Evolutionary conservation across 2,329 filamentous ascomycete species (phyloP).

Genomic region (Fusarium keratoplasticum): DNA sequence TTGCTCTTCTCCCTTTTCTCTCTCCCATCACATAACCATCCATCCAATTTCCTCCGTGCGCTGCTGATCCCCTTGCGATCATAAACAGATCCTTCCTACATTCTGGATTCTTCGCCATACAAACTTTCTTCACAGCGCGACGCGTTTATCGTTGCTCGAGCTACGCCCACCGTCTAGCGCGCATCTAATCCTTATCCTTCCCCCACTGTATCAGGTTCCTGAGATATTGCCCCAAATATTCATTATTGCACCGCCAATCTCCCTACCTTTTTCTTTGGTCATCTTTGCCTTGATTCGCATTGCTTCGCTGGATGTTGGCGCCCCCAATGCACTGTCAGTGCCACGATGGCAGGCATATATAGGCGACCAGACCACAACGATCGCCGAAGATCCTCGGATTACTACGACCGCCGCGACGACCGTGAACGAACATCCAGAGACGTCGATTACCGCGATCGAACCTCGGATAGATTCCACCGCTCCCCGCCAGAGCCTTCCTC

Average conservation of each 20-base stretch:
- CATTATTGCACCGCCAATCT: background rate
- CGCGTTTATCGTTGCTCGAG: background rate
- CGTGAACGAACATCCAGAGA: conserved; percentile 7
- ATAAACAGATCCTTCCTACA: background rate
- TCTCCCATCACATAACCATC: background rate
- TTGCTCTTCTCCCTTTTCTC: conserved; percentile 16
- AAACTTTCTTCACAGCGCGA: background rate
- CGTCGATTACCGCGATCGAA: conserved; percentile 21
- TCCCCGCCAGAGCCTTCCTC: conserved; percentile 6
- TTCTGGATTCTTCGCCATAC: background rate
- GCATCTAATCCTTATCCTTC: background rate
- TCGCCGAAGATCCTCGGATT: conserved; percentile 3
- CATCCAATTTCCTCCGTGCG: background rate
- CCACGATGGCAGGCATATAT: conserved; percentile 34
- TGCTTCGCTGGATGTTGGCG: conserved; percentile 28
- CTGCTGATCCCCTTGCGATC: background rate
- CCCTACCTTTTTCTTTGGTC: background rate
- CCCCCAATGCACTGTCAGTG: conserved; percentile 17
- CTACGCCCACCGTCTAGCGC: background rate
- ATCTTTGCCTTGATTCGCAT: conserved; percentile 4
- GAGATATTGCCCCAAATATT: background rate
- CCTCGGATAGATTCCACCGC: conserved; percentile 14
- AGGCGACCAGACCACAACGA: conserved; percentile 14
- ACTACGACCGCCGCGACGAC: conserved; percentile 18
- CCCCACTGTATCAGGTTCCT: background rate